phyloP scores from a whole-genome alignment of 148 eudicot species.

The Rhododendron williamsianum region DNA sequence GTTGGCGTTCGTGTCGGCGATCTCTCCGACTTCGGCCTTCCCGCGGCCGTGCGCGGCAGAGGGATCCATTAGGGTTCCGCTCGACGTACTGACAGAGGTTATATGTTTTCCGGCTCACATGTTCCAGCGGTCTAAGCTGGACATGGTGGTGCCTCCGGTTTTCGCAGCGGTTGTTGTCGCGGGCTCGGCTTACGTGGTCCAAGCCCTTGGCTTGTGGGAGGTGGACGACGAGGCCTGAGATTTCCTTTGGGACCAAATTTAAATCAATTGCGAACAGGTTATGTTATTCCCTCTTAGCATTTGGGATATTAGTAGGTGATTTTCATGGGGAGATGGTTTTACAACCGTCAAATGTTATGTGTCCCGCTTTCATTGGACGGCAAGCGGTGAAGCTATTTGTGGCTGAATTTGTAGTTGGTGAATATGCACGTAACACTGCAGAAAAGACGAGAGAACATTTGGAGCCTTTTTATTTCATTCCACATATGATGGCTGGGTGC shows the following conservation, averaged over 20 bases:
- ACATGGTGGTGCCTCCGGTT: conserved; percentile 60
- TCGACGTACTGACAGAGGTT: conserved; percentile 53
- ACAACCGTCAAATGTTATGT: too few species aligned
- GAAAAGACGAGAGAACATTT: too few species aligned
- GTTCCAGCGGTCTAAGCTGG: conserved; percentile 49
- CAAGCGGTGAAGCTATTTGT: too few species aligned
- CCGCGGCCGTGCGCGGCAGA: conserved; percentile 30
- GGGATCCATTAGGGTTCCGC: conserved; percentile 44
- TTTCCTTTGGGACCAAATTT: not conserved
- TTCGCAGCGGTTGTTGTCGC: conserved; percentile 69
- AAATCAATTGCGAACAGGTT: too few species aligned
- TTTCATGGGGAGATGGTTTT: too few species aligned
- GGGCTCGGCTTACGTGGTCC: conserved; percentile 54
- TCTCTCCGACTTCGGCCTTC: conserved; percentile 41
- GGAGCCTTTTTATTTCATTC: too few species aligned
- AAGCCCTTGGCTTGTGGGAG: conserved; percentile 57
- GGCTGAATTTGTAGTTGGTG: too few species aligned
- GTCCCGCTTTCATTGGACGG: too few species aligned
- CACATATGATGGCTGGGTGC: too few species aligned
- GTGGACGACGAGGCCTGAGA: conserved; percentile 13
- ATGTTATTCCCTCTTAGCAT: too few species aligned
- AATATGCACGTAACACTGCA: too few species aligned
- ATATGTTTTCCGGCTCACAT: conserved; percentile 53
- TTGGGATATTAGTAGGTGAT: too few species aligned
- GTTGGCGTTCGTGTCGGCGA: conserved; percentile 50